These are phyloP conservation scores for Simmondsia chinensis DNA, from an alignment of 148 eudicot species.

Conservation along the genomic window DNA sequence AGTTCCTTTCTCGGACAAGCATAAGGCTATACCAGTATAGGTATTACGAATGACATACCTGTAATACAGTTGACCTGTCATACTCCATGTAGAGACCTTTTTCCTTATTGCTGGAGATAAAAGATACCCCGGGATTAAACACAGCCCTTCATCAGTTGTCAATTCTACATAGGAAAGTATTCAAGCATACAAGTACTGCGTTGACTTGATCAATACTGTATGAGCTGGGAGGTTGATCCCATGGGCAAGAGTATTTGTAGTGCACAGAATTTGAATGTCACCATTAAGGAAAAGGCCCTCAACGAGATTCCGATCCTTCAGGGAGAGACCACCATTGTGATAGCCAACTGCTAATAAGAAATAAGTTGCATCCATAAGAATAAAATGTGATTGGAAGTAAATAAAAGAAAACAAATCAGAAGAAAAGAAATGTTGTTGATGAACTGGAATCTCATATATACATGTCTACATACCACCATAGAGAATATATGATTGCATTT, in stretches of 20 bases:
- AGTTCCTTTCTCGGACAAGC: too few species aligned
- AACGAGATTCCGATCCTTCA: slow-evolving; percentile 82
- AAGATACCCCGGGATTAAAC: slow-evolving; percentile 15
- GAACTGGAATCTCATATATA: too few species aligned
- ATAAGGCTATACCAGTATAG: too few species aligned
- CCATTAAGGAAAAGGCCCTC: slow-evolving; percentile 90
- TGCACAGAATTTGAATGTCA: slow-evolving; percentile 82
- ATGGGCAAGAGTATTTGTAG: slow-evolving; percentile 98
- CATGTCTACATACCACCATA: slow-evolving; percentile 77
- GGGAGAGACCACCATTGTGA: slow-evolving; percentile 91
- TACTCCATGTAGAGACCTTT: slow-evolving; percentile 82
- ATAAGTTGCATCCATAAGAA: slow-evolving; percentile 4
- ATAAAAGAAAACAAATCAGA: background rate
- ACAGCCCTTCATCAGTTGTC: slow-evolving; percentile 6
- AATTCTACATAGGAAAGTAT: slow-evolving; percentile 2
- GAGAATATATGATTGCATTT: slow-evolving; percentile 81
- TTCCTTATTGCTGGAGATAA: slow-evolving; percentile 73
- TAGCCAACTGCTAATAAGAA: slow-evolving; percentile 61
- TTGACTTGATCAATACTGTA: slow-evolving; percentile 96
- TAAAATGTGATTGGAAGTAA: background rate
- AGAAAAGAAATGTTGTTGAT: background rate
- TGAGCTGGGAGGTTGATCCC: slow-evolving; percentile 99
- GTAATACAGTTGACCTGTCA: slow-evolving; percentile 82
- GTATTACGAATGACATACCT: slow-evolving; percentile 43
- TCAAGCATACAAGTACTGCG: slow-evolving; percentile 76